Conservation (phyloP, 2,329 filamentous ascomycete genomes). For the Moelleriella libera region DNA sequence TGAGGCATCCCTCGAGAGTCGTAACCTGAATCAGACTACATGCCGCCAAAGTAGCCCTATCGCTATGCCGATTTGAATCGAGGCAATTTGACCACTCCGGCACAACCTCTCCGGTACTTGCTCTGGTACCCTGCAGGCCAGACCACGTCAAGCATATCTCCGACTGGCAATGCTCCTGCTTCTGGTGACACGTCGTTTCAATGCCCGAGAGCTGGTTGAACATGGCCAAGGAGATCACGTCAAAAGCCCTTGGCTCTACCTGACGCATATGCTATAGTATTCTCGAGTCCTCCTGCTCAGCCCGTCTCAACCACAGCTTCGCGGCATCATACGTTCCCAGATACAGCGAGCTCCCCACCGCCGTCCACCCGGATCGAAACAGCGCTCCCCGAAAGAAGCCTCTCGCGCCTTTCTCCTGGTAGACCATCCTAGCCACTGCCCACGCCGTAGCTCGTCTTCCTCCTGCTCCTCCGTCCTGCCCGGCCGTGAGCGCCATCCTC, state of each 20-base stretch:
- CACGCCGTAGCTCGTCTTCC: conserved; percentile 23
- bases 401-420: conserved; percentile 50
- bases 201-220: too few relatives aligned
- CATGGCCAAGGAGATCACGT: too few relatives aligned
- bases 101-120: too few relatives aligned
- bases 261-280: conserved; percentile 5
- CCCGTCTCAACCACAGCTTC: conserved; percentile 43
- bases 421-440: conserved; percentile 50
- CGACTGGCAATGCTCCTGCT: not conserved
- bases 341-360: conserved; percentile 71
- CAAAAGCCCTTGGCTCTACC: too few relatives aligned
- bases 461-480: conserved; percentile 10
- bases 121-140: not conserved
- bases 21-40: too few relatives aligned
- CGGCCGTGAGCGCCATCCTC: conserved; percentile 65
- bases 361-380: conserved; percentile 67
- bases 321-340: conserved; percentile 75
- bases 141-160: not conserved
- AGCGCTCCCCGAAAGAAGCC: conserved; percentile 67
- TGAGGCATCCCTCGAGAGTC: too few relatives aligned
- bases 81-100: too few relatives aligned
- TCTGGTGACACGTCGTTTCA: not conserved
- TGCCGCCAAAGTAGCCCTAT: too few relatives aligned
- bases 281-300: conserved; percentile 26
- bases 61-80: too few relatives aligned